Percentiles rank a stretch among this genome's conserved stretches.
phyloP scores from a whole-genome alignment of 495 filamentous ascomycete genomes.

The Hyaloscypha variabilis region DNA sequence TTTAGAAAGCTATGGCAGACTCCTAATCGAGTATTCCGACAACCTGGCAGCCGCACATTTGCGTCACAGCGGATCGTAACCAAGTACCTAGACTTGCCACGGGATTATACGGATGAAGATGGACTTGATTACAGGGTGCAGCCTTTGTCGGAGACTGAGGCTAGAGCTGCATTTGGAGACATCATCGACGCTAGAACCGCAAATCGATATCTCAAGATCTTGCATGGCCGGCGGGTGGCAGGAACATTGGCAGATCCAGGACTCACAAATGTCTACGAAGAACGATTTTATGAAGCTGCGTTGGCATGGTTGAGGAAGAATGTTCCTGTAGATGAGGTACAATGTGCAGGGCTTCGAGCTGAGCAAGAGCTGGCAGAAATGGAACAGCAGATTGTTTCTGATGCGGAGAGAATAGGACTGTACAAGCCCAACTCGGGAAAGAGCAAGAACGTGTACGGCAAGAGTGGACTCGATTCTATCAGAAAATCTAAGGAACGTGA shows the following conservation, averaged over 20 bases:
- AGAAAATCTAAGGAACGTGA: conserved; percentile 41
- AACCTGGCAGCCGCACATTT: conserved; percentile 10
- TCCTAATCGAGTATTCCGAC: neutral
- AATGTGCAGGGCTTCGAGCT: conserved; percentile 54
- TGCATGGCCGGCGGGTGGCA: conserved; percentile 74
- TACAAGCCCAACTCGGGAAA: conserved; percentile 45
- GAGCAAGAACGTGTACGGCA: conserved; percentile 41
- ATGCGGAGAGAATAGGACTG: conserved; percentile 45
- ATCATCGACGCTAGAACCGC: conserved; percentile 51
- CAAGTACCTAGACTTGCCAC: conserved; percentile 47
- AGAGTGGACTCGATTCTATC: conserved; percentile 51
- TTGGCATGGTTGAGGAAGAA: conserved; percentile 69
- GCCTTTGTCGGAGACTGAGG: conserved; percentile 54
- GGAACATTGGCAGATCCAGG: conserved; percentile 69
- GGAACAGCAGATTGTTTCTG: conserved; percentile 43
- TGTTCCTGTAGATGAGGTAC: conserved; percentile 76
- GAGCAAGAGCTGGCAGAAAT: conserved; percentile 52
- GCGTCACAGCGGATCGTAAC: conserved; percentile 23
- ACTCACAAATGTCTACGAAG: conserved; percentile 37
- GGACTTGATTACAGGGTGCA: conserved; percentile 50
- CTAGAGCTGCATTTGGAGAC: conserved; percentile 65
- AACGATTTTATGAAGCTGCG: conserved; percentile 44
- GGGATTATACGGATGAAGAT: conserved; percentile 44
- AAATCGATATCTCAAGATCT: conserved; percentile 65
- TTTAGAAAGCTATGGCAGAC: neutral